phyloP scores from a whole-genome alignment of 306 rosid genomes.

The Prunus salicina region DNA sequence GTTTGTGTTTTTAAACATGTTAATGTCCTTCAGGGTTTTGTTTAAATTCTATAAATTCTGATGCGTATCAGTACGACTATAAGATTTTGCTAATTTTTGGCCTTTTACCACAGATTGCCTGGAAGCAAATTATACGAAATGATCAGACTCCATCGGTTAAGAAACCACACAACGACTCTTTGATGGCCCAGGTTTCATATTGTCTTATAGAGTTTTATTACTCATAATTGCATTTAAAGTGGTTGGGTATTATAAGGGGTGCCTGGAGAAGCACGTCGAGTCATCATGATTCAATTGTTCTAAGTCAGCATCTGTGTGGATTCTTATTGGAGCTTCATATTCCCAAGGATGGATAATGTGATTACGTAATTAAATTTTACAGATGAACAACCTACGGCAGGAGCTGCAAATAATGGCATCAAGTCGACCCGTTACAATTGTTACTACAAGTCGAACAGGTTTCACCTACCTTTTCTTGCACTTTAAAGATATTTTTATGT shows the following conservation, averaged over 20 bases:
- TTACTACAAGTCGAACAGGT: conserved; percentile 67
- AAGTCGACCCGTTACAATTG: conserved; percentile 58
- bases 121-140: conserved; percentile 47
- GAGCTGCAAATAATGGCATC: conserved; percentile 56
- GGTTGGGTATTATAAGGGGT: not conserved
- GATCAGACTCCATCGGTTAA: conserved; percentile 51
- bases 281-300: not conserved
- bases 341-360: not conserved
- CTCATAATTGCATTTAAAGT: not conserved
- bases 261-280: not conserved
- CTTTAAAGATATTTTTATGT: not conserved
- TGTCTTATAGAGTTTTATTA: conserved; percentile 5
- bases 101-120: conserved; percentile 48
- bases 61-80: not conserved
- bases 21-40: not conserved
- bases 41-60: not conserved
- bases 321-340: not conserved
- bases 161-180: conserved; percentile 63
- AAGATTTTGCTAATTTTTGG: not conserved
- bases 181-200: conserved; percentile 75
- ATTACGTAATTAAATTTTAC: conserved; percentile 16
- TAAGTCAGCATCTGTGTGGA: not conserved
- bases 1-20: not conserved
- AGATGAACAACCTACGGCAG: conserved; percentile 75
- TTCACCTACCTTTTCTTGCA: conserved; percentile 20